These are phyloP conservation scores for Aspergillus clavatus DNA, from an alignment of 2,329 filamentous ascomycete species.

Conservation along the genomic window DNA sequence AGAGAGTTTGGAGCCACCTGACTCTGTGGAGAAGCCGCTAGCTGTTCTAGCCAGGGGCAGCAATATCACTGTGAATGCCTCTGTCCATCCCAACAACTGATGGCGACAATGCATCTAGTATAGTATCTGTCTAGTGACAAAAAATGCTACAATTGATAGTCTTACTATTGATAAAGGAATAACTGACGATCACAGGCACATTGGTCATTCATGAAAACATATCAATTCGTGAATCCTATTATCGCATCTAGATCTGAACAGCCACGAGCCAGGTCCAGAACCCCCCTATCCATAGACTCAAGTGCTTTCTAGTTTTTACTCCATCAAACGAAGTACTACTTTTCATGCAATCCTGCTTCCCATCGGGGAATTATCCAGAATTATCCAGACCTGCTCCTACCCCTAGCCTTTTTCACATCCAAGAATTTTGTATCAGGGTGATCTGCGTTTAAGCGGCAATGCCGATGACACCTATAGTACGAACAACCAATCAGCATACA, in stretches of 20 bases:
- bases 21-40: slow-evolving; percentile 1
- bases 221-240: slow-evolving; percentile 6
- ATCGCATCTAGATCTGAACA: slow-evolving; percentile 6
- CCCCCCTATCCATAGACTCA: neutral
- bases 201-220: neutral
- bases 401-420: slow-evolving; percentile 8
- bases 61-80: too few species aligned
- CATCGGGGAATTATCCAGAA: too few species aligned
- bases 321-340: too few species aligned
- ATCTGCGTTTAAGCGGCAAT: slow-evolving; percentile 63
- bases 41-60: neutral
- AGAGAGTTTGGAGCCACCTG: neutral
- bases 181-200: neutral
- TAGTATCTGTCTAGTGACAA: too few species aligned
- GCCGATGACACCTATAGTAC: slow-evolving; percentile 69
- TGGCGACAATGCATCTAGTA: too few species aligned
- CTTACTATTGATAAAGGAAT: too few species aligned
- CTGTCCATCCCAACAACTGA: too few species aligned
- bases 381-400: too few species aligned
- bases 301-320: too few species aligned
- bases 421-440: slow-evolving; percentile 13
- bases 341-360: too few species aligned
- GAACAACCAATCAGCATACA: slow-evolving; percentile 2
- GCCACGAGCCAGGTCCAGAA: neutral
- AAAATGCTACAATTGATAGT: too few species aligned